These are phyloP conservation scores for Claviceps digitariae DNA, from an alignment of 2,329 filamentous ascomycete species.

Conservation along the genomic window DNA sequence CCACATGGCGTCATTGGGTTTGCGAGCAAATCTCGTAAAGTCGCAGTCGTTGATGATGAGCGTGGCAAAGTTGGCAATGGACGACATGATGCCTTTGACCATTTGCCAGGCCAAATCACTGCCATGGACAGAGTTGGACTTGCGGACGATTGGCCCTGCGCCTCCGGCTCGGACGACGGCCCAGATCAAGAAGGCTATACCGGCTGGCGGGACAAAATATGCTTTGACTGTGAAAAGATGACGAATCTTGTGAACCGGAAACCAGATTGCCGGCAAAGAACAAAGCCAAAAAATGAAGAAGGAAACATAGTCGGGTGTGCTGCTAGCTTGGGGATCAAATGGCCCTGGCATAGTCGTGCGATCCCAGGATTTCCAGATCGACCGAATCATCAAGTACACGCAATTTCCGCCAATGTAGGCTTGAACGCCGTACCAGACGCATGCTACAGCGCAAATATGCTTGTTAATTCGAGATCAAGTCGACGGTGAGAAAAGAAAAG, in stretches of 20 bases:
- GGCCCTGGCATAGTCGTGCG: conserved; percentile 49
- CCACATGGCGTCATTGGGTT: conserved; percentile 64
- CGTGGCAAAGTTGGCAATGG: conserved; percentile 82
- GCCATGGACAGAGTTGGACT: conserved; percentile 49
- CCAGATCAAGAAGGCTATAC: conserved; percentile 80
- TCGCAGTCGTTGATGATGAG: conserved; percentile 75
- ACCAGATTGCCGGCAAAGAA: conserved; percentile 75
- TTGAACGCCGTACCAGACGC: conserved; percentile 81
- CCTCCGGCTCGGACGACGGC: conserved; percentile 69
- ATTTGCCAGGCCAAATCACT: conserved; percentile 67
- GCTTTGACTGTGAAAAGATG: conserved; percentile 89
- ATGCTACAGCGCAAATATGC: conserved; percentile 32
- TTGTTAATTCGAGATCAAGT: neutral
- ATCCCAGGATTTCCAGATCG: conserved; percentile 64
- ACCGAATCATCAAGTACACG: conserved; percentile 75
- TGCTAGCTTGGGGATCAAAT: conserved; percentile 51
- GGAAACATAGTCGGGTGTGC: conserved; percentile 60
- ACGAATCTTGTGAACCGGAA: conserved; percentile 76
- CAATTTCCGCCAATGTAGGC: conserved; percentile 75
- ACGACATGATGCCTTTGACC: conserved; percentile 74
- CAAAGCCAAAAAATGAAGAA: conserved; percentile 81
- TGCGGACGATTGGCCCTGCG: conserved; percentile 67
- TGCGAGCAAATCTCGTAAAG: conserved; percentile 70
- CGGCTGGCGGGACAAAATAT: conserved; percentile 70
- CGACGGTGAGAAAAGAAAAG: neutral